Evolutionary conservation across 768 basidiomycete species (phyloP).

Genomic region (Boletus fagicola): DNA sequence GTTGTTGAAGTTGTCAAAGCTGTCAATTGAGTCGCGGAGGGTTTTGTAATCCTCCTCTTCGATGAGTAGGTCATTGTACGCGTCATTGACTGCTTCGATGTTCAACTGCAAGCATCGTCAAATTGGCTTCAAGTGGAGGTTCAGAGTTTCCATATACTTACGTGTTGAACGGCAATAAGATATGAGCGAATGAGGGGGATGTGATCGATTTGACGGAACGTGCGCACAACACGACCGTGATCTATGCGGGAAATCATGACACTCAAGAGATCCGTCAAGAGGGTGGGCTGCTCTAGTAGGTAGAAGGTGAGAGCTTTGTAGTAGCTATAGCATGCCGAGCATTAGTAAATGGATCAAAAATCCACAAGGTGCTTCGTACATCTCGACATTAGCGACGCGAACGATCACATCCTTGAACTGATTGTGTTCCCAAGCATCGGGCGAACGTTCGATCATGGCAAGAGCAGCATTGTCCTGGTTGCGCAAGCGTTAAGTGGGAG

Average conservation of each 20-base stretch:
- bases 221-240: slow-evolving; percentile 91
- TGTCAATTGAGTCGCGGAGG: slow-evolving; percentile 94
- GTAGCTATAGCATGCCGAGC: slow-evolving; percentile 51
- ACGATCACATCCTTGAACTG: slow-evolving; percentile 99
- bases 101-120: slow-evolving; percentile 65
- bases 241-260: slow-evolving; percentile 94
- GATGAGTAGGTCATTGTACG: slow-evolving; percentile 96
- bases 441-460: slow-evolving; percentile 97
- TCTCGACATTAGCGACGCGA: slow-evolving; percentile 96
- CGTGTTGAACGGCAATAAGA: slow-evolving; percentile 94
- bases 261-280: slow-evolving; percentile 90
- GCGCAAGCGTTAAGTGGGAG: slow-evolving; percentile 1
- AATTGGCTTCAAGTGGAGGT: not conserved
- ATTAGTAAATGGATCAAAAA: slow-evolving; percentile 4
- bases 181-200: slow-evolving; percentile 95
- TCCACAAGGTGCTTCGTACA: slow-evolving; percentile 47
- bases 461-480: slow-evolving; percentile 90
- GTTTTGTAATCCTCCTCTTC: slow-evolving; percentile 99
- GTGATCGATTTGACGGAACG: slow-evolving; percentile 94
- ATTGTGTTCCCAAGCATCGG: slow-evolving; percentile 99
- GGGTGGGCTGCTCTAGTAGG: slow-evolving; percentile 87
- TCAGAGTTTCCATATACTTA: slow-evolving; percentile 35
- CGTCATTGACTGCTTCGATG: slow-evolving; percentile 95
- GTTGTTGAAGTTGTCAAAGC: slow-evolving; percentile 97
- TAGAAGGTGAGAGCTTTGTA: slow-evolving; percentile 96